Conservation (phyloP, 257 asterid species). For the Nicotiana otophora region DNA sequence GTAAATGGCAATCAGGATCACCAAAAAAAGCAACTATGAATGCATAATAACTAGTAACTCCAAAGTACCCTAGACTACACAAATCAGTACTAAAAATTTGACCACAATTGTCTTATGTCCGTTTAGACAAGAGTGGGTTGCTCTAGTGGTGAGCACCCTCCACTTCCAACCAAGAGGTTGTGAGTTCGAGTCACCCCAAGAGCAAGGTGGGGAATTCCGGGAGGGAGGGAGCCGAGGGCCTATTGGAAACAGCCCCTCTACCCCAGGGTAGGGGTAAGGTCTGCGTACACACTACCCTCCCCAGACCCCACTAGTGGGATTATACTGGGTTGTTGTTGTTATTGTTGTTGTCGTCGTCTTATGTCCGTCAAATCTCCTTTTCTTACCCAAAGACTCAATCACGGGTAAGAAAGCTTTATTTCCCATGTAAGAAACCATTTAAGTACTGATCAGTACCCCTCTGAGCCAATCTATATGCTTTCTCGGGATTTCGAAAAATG, state of each 20-base stretch:
- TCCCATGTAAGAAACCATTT: neutral
- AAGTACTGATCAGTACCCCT: neutral
- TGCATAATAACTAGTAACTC: neutral
- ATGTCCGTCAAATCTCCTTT: neutral
- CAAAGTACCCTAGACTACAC: neutral
- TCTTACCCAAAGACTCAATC: neutral
- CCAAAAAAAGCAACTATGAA: neutral
- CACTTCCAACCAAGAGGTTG: too few species aligned
- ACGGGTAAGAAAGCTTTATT: neutral
- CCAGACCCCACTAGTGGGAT: too few species aligned
- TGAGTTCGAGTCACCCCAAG: too few species aligned
- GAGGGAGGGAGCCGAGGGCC: too few species aligned
- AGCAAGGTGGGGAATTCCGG: too few species aligned
- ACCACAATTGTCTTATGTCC: neutral
- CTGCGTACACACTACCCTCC: too few species aligned
- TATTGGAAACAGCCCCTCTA: too few species aligned
- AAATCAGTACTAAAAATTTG: neutral
- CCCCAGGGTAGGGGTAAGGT: too few species aligned
- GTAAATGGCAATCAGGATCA: neutral
- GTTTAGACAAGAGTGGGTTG: too few species aligned
- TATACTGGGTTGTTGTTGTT: too few species aligned
- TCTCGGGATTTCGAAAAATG: neutral
- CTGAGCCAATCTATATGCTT: neutral
- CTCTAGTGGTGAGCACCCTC: too few species aligned
- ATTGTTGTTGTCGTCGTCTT: too few species aligned